Percentiles rank a stretch among this genome's conserved stretches.
Conservation (phyloP, 2,329 filamentous ascomycete species). For the Tolypocladium paradoxum region DNA sequence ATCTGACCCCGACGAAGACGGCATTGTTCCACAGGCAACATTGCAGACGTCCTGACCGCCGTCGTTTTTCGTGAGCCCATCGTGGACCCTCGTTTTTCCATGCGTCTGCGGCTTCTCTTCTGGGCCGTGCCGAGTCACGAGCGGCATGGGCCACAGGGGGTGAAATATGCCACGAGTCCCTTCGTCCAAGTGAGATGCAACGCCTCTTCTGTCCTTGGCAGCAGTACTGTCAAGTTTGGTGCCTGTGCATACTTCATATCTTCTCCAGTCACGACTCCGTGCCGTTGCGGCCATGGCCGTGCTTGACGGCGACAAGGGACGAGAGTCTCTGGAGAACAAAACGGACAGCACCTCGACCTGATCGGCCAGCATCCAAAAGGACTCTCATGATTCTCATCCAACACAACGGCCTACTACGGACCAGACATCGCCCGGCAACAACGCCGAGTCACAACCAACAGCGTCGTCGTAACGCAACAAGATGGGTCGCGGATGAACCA, state of each 20-base stretch:
- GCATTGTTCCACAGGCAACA: neutral
- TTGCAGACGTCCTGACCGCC: too few species aligned
- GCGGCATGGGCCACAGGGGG: neutral
- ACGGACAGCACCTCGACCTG: neutral
- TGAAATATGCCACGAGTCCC: neutral
- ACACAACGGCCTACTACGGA: neutral
- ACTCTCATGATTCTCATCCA: neutral
- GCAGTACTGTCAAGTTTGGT: neutral
- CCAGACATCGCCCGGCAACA: neutral
- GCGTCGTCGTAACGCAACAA: neutral
- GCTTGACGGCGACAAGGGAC: neutral
- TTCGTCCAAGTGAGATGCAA: neutral
- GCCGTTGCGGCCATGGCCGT: neutral
- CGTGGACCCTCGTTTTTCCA: neutral
- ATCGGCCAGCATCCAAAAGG: neutral
- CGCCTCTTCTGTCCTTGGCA: neutral
- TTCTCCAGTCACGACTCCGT: neutral
- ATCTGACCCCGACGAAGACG: neutral
- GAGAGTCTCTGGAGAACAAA: neutral
- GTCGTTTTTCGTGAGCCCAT: neutral
- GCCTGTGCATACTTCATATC: neutral
- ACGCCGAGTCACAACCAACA: neutral
- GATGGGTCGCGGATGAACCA: constrained; percentile 9
- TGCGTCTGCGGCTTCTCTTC: neutral
- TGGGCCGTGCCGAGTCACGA: neutral